Evolutionary conservation across 768 basidiomycete genomes (phyloP), one percentile per base, ranked within the genome.

Genomic region (Pleurotus djamor): DNA sequence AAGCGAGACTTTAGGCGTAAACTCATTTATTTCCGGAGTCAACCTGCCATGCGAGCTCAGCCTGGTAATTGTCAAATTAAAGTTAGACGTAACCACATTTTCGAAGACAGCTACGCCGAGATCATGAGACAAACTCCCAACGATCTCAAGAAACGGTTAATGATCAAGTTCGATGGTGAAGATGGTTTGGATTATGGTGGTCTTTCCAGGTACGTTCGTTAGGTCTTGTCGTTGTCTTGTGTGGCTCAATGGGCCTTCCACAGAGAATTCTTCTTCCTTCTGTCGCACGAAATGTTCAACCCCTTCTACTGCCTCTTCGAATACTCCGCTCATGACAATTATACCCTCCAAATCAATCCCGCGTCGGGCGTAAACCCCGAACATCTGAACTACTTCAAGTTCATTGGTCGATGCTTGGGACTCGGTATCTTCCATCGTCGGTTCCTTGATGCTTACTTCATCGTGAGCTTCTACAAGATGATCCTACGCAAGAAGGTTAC

Each of bases 241-340:
- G 7, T 49, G 57, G 35, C 48, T 45, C 13, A 37, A 14, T 4
- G 47, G 32, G 35, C 50, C 36, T 10, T 52, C 52, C 60, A 47
- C 74, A 96, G 96, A 80, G 97, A 99, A 77, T 99, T 98, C 82
- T 99, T 99, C 84, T 99, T 98, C 91, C 79, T 99, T 59, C 83
- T 99, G 50, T 98, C 96, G 36, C 97, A 99, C 72, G 97, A 98
- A 76, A 98, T 99, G 97, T 98, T 99, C 82, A 97, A 98, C 74
- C 97, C 97, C 21, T 98, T 99, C 83, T 98, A 99, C 76, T 98
- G 97, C 73, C 81, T 99, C 9, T 99, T 99, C 76, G 97, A 99
- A 76, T 99, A 99, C 75, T 98, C 97, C 1, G 97, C 97, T 16
- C 96, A 98, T 77, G 97, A 98, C 81, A 98, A 99, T 76, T 99